These are phyloP conservation scores for Schizophyllum amplum DNA, from an alignment of 1,284 basidiomycete species.

Conservation along the genomic window DNA sequence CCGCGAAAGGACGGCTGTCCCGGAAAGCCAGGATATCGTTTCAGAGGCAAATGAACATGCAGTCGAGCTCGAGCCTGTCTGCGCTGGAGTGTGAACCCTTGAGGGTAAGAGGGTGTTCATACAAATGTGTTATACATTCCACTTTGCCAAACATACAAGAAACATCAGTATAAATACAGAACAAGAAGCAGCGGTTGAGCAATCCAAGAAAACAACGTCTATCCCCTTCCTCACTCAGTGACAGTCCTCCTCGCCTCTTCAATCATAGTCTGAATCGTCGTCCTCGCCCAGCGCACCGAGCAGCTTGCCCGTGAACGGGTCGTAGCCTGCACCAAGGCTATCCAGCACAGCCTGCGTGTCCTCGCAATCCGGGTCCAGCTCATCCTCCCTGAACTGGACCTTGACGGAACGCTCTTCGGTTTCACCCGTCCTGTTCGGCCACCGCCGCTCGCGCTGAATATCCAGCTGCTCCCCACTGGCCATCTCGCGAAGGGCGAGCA, in stretches of 20 bases:
- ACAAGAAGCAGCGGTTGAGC: too few species aligned
- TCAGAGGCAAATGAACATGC: too few species aligned
- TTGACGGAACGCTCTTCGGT: slow-evolving; percentile 34
- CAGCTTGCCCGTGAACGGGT: slow-evolving; percentile 65
- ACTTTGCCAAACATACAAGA: too few species aligned
- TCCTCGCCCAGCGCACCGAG: slow-evolving; percentile 47
- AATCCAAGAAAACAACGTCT: too few species aligned
- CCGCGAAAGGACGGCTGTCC: too few species aligned
- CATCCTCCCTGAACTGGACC: slow-evolving; percentile 49
- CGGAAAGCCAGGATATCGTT: too few species aligned
- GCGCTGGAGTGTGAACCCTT: too few species aligned
- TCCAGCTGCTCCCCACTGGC: slow-evolving; percentile 62
- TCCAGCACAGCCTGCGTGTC: background rate
- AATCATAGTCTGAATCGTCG: slow-evolving; percentile 39
- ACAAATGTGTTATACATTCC: too few species aligned
- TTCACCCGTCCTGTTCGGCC: slow-evolving; percentile 50
- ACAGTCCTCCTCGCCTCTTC: slow-evolving; percentile 74
- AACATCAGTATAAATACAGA: too few species aligned
- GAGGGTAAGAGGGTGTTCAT: too few species aligned
- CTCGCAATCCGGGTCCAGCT: slow-evolving; percentile 50
- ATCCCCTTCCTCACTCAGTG: too few species aligned
- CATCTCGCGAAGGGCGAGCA: slow-evolving; percentile 57
- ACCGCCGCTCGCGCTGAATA: slow-evolving; percentile 62
- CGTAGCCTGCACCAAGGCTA: slow-evolving; percentile 10
- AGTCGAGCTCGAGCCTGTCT: too few species aligned